Base-by-base conservation (phyloP, 2,329 filamentous ascomycete genomes). In the Cytospora chrysosperma region DNA sequence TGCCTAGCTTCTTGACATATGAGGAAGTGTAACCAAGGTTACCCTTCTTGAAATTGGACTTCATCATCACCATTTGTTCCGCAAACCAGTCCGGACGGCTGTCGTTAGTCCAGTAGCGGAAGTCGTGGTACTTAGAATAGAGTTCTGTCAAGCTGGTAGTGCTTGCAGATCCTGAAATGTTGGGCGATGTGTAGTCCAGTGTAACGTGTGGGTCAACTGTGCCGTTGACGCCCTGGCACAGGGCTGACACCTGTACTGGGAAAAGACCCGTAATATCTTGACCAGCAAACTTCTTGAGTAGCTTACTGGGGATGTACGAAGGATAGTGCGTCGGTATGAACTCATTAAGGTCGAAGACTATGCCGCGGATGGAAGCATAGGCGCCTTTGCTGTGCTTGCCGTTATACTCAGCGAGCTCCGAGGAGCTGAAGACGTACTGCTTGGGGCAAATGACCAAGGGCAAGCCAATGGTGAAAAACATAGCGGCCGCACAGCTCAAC, bases 401-500 rank as follows among this genome's bases (percentile, higher is more conserved):
- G 70, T 97, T 81, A 72, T 88, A 89, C 0, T 82, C 78, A 0
- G 88, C 83, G 61, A 99, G 79, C 77, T 99, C 95, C 6, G 84
- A 78, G 2, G 88, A 81, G 56, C 91, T 95, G 77, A 85, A 98
- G 57, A 99, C 92, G 72, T 96, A 79, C 74, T 99, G 95, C 24
- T 82, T 94, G 0, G 95, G 95, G 76, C 95, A 99, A 71, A 99
- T 92, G 67, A 98, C 78, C 69, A 83, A 79, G 0, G 96, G 96
- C 73, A 99, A 96, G 61, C 88, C 83, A 65, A 98, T 84, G 72
- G 98, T 92, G 81, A 99, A 90, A 81, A 99, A 99, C 62, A 90
- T 85, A 30, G 91, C 87, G 56, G 91, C 76, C 19, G 79, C 80
- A 77, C 94, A 98, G 73, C 84, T 86, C 63, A 94, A 79, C 95